Percentiles rank a stretch among this genome's conserved stretches.
phyloP scores from a whole-genome alignment of 306 rosid species.

The Gastrolobium bilobum region DNA sequence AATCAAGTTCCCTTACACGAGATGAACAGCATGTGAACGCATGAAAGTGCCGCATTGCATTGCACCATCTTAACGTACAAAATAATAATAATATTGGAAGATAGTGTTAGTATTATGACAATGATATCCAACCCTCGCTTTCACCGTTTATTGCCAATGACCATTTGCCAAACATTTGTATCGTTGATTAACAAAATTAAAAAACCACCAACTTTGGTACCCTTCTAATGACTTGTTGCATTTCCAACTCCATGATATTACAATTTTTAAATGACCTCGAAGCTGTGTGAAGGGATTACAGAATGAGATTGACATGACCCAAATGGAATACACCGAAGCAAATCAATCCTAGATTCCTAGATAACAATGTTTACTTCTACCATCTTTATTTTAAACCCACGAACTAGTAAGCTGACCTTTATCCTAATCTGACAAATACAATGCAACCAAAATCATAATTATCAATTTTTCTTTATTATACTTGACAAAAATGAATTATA shows the following conservation, averaged over 20 bases:
- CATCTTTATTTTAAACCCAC: slow-evolving; percentile 14
- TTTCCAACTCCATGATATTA: background rate
- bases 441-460: background rate
- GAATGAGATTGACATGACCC: slow-evolving; percentile 16
- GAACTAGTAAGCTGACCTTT: background rate
- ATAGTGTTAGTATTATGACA: background rate
- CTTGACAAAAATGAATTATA: no score
- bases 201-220: background rate
- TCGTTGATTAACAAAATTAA: background rate
- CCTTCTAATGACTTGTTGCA: background rate
- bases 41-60: background rate
- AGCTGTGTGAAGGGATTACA: background rate
- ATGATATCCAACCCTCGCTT: background rate
- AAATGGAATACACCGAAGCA: slow-evolving; percentile 18
- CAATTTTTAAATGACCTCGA: background rate
- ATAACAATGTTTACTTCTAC: background rate
- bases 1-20: slow-evolving; percentile 7
- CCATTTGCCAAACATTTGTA: slow-evolving; percentile 19
- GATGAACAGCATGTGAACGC: slow-evolving; percentile 7
- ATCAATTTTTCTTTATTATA: background rate
- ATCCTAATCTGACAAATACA: background rate
- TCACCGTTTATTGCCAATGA: background rate
- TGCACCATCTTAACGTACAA: background rate
- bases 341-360: slow-evolving; percentile 3
- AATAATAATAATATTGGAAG: background rate